Base-by-base conservation (phyloP, 2,329 filamentous ascomycete genomes). In the Cordyceps tenuipes region DNA sequence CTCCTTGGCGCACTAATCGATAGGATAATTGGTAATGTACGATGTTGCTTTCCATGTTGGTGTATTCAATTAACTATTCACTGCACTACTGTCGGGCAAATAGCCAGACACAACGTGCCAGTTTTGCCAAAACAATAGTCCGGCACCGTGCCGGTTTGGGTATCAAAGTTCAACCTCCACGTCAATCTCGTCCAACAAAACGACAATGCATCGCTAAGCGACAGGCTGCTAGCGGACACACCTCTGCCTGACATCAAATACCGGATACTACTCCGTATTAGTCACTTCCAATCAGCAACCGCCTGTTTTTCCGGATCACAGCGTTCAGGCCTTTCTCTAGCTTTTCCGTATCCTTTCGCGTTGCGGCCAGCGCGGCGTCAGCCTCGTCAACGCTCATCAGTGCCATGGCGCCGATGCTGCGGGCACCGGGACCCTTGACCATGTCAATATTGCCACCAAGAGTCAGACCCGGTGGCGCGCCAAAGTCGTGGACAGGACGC, bases 311-410 rank as follows among this genome's bases (percentile, higher is more conserved):
- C 72, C 81, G 82, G 59, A 87, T 79, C 21, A 86, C 68, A 48
- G 78, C 76, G 68, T 82, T 82, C 59, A 88, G 70, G 49, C 75
- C 81, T 75, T 84, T 86, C 72, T 87, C 84, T 34, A 86, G 69
- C 66, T 77, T 80, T 64, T 87, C 84, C 7, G 81, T 81, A 69
- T 88, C 85, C 68, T 80, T 83, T 55, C 79, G 76, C 31, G 82
- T 79, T 43, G 77, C 70, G 23, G 69, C 66, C 48, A 83, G 73
- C 50, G 81, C 81, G 60, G 73, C 74, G 72, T 89, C 86, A 2
- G 84, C 81, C 62, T 88, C 86, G 63, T 86, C 80, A 2, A 87
- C 77, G 52, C 76, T 83, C 77, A 88, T 81, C 8, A 84, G 72
- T 5, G 80, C 79, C 63, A 83, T 81, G 61, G 76, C 78, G 41